These are phyloP conservation scores for Microcyclosporella mali DNA, from an alignment of 2,329 filamentous ascomycete genomes.

Conservation along the genomic window DNA sequence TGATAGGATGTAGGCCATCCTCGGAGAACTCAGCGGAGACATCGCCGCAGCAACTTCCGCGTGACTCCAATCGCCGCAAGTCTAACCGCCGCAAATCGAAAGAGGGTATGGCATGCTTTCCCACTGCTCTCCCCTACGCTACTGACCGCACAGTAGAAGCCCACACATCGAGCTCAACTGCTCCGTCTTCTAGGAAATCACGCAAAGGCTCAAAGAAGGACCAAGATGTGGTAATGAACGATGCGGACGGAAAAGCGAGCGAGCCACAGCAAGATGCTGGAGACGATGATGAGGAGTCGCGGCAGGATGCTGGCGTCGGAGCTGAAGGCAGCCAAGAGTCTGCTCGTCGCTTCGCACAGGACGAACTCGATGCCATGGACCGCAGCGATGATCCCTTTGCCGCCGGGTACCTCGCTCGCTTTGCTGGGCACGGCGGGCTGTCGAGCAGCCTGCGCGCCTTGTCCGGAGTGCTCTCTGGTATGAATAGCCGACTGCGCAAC, in stretches of 20 bases:
- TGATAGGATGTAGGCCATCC: conserved; percentile 48
- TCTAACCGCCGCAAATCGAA: conserved; percentile 63
- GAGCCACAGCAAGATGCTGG: conserved; percentile 31
- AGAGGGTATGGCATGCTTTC: conserved; percentile 40
- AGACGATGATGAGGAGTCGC: conserved; percentile 47
- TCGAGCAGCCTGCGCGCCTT: conserved; percentile 78
- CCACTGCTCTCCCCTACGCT: conserved; percentile 1
- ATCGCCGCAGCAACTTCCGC: conserved; percentile 48
- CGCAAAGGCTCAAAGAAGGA: conserved; percentile 30
- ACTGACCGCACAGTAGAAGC: conserved; percentile 32
- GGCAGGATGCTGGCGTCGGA: conserved; percentile 34
- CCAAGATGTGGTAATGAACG: conserved; percentile 31
- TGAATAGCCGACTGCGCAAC: conserved; percentile 68
- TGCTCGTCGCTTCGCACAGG: conserved; percentile 54
- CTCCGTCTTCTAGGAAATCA: conserved; percentile 26
- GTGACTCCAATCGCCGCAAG: conserved; percentile 64
- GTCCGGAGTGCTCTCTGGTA: conserved; percentile 85
- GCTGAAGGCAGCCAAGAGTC: conserved; percentile 52
- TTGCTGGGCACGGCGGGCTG: conserved; percentile 57
- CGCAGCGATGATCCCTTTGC: conserved; percentile 55
- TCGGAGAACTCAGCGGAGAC: conserved; percentile 59
- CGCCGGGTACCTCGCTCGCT: conserved; percentile 60
- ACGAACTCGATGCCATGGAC: conserved; percentile 45
- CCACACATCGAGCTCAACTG: conserved; percentile 27
- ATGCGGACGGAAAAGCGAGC: conserved; percentile 26